Evolutionary conservation across 495 filamentous ascomycete genomes (phyloP), one percentile per base, ranked within the genome.

Genomic region (Pseudotulostoma volvatum): DNA sequence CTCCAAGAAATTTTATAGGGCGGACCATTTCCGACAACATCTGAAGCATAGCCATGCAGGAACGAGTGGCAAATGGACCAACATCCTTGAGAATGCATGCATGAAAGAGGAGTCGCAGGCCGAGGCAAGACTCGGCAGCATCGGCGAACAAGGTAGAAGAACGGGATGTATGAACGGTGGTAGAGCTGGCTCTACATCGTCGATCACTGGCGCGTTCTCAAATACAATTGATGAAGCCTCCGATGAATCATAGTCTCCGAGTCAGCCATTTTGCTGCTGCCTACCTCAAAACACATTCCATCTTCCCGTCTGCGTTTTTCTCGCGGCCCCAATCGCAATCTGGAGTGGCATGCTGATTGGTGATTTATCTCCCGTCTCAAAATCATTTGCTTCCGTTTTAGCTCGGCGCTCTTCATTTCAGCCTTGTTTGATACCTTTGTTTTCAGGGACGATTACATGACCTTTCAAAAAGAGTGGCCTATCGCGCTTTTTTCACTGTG

Each of bases 31-130:
- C 68, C 77, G 90, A 28, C 90, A 97, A 57, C 90, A 97, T 61
- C 66, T 97, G 38, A 97, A 97, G 65, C 90, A 97, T 49, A 95
- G 88, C 53, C 90, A 97, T 59, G 84, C 81, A 4, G 92, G 90
- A 9, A 88, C 85, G 1, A 94, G 86, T 59, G 90, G 90, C 16
- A 96, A 96, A 54, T 96, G 92, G 90, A 97, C 90, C 14, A 97
- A 97, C 56, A 88, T 93, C 65, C 61, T 97, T 31, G 90, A 97
- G 53, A 92, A 82, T 51, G 84, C 87, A 20, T 96, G 90, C 57
- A 93, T 95, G 88, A 81, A 86, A 59, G 86, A 94, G 44, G 88
- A 96, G 56, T 64, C 73, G 18, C 67, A 66, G 1, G 55, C 57
- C 1, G 61, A 65, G 37, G 51, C 55, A 2, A 47, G 52, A 23